Evolutionary conservation across 371 early-diverging fungal species (phyloP), one percentile per base, ranked within the genome.

Genomic region (Capillidium heterosporum): DNA sequence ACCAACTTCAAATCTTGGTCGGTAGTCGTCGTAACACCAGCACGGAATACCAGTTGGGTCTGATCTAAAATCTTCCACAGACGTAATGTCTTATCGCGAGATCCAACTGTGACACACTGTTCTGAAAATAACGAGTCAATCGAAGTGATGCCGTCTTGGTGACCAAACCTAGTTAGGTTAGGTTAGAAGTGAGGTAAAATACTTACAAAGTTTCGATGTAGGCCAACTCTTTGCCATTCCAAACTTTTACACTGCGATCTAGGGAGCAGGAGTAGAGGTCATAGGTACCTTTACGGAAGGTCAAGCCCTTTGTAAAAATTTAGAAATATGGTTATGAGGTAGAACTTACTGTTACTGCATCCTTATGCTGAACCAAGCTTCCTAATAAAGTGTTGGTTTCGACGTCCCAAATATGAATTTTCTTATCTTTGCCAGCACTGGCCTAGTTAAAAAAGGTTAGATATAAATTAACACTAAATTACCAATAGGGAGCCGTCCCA

Each of bases 1-100:
- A 69, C 50, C 7, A 54, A 42, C 7, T 51, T 55, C 0, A 68
- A 59, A 57, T 55, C 53, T 59, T 55, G 39, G 29, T 41, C 32
- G 7, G 39, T 21, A 15, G 10, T 42, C 8, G 55, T 42, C 7
- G 26, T 40, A 15, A 23, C 35, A 29, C 90, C 89, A 32, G 81
- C 90, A 40, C 93, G 76, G 69, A 86, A 97, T 17, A 95, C 85
- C 17, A 95, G 66, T 67, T 95, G 96, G 11, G 85, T 77, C 62
- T 92, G 91, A 48, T 97, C 94, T 26, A 81, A 75, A 59, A 95
- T 85, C 68, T 94, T 93, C 95, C 95, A 97, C 59, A 92, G 58
- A 50, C 98, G 75, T 28, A 84, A 76, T 27, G 93, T 89, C 57
- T 83, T 78, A 66, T 97, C 98, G 44, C 98, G 80, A 8, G 84